These are phyloP conservation scores for Waitea zeae DNA, from an alignment of 1,284 basidiomycete genomes.

Conservation along the genomic window DNA sequence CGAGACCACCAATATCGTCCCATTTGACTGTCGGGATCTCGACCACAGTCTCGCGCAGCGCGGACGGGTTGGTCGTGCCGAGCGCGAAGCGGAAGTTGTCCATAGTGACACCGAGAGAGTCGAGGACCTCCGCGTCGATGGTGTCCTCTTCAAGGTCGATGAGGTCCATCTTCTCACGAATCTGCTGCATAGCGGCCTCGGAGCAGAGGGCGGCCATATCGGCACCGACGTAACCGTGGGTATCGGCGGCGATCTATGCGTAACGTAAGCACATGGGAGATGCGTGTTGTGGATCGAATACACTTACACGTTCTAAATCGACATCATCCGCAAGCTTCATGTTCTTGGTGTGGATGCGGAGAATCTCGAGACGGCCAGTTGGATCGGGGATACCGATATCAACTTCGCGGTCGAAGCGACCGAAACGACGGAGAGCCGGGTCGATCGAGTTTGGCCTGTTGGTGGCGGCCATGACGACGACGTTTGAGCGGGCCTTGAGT, in stretches of 20 bases:
- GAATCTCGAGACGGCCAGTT: constrained; percentile 94
- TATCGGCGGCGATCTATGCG: constrained; percentile 91
- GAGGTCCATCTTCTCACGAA: constrained; percentile 95
- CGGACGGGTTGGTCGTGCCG: constrained; percentile 90
- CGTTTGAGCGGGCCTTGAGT: constrained; percentile 94
- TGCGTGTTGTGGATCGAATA: constrained; percentile 7
- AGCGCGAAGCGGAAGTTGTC: constrained; percentile 97
- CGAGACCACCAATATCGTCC: constrained; percentile 98
- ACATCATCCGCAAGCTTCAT: constrained; percentile 99
- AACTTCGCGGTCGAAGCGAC: constrained; percentile 97
- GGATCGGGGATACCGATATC: constrained; percentile 99
- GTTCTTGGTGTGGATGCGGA: constrained; percentile 99
- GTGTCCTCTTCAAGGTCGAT: constrained; percentile 90
- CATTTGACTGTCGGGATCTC: constrained; percentile 94
- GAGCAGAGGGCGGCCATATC: constrained; percentile 94
- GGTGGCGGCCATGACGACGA: constrained; percentile 99
- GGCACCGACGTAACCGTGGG: constrained; percentile 97
- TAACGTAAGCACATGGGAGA: constrained; percentile 1
- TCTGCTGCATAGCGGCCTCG: constrained; percentile 97
- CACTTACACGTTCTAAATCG: constrained; percentile 89
- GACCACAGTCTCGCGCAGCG: constrained; percentile 90
- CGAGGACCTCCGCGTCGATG: constrained; percentile 93
- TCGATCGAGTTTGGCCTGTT: constrained; percentile 99
- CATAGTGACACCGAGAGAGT: constrained; percentile 93
- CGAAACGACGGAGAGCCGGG: constrained; percentile 93